Conservation (phyloP, 2,329 filamentous ascomycete genomes). For the Neurospora sp. region DNA sequence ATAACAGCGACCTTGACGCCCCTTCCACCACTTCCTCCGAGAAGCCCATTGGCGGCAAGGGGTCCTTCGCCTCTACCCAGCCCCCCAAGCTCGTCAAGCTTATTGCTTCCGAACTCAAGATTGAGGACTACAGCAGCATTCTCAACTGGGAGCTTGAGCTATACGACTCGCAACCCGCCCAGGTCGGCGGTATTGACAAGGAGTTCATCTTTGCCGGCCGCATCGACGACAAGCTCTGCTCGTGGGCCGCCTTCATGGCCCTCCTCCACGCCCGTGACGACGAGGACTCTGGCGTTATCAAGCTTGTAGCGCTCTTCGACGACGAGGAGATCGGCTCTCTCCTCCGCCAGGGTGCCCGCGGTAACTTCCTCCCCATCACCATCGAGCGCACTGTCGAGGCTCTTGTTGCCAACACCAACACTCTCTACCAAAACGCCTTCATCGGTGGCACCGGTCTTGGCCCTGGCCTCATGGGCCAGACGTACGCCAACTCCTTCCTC, state of each 20-base stretch:
- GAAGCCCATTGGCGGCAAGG: constrained; percentile 47
- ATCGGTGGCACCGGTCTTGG: constrained; percentile 31
- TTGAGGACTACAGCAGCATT: constrained; percentile 63
- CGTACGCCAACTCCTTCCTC: constrained; percentile 85
- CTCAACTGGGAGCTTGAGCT: constrained; percentile 97
- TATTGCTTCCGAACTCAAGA: constrained; percentile 67
- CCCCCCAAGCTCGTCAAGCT: constrained; percentile 75
- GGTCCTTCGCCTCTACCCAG: constrained; percentile 72
- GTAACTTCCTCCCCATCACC: constrained; percentile 76
- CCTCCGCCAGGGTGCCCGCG: constrained; percentile 77
- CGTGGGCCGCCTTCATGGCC: constrained; percentile 78
- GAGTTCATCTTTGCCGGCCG: constrained; percentile 93
- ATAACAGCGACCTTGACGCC: constrained; percentile 50
- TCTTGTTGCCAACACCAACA: constrained; percentile 38
- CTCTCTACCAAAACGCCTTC: background rate
- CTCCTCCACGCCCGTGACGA: constrained; percentile 58
- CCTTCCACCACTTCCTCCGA: constrained; percentile 23
- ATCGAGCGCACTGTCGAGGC: constrained; percentile 74
- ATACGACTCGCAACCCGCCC: constrained; percentile 80
- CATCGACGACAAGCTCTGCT: constrained; percentile 97
- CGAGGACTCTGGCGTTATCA: constrained; percentile 59
- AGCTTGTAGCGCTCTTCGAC: constrained; percentile 89
- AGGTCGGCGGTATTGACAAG: constrained; percentile 73
- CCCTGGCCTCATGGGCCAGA: constrained; percentile 61
- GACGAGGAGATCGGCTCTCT: constrained; percentile 93